phyloP scores from a whole-genome alignment of 139 green algal species.

The Edaphochlamys debaryana region DNA sequence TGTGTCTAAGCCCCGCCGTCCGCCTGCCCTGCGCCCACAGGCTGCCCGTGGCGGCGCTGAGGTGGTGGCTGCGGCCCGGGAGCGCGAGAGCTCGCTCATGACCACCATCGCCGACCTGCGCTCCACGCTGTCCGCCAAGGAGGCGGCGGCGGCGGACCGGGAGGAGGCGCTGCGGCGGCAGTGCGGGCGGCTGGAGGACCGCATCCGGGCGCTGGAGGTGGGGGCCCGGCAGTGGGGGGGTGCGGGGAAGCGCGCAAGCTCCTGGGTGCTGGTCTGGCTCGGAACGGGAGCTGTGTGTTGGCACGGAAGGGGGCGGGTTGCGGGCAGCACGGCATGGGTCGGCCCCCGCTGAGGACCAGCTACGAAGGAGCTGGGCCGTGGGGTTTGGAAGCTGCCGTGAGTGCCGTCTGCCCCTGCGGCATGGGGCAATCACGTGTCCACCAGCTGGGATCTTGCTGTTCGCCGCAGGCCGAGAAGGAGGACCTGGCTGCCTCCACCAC shows the following conservation, averaged over 20 bases:
- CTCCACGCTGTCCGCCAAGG: not conserved
- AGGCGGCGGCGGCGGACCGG: constrained; percentile 41
- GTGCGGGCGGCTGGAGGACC: constrained; percentile 24
- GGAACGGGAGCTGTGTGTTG: no score
- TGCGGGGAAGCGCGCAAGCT: no score
- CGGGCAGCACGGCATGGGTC: no score
- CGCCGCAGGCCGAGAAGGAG: constrained; percentile 43
- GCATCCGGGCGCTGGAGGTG: constrained; percentile 49
- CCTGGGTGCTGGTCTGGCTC: no score
- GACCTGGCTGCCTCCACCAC: constrained; percentile 20
- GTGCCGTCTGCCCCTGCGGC: no score
- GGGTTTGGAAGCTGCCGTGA: no score
- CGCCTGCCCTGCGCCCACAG: not conserved
- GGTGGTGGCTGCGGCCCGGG: constrained; percentile 42
- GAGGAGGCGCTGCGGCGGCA: constrained; percentile 48
- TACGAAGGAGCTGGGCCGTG: no score
- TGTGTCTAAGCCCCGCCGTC: no score
- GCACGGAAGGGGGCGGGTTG: no score
- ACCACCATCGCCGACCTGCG: constrained; percentile 44
- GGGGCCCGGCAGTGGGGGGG: not conserved
- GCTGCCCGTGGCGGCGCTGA: constrained; percentile 45
- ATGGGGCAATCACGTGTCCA: not conserved
- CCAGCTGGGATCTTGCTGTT: not conserved
- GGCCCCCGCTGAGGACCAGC: no score
- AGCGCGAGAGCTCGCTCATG: constrained; percentile 42